Base-by-base conservation (phyloP, 345 rosid species). In the Camelina hispida region DNA sequence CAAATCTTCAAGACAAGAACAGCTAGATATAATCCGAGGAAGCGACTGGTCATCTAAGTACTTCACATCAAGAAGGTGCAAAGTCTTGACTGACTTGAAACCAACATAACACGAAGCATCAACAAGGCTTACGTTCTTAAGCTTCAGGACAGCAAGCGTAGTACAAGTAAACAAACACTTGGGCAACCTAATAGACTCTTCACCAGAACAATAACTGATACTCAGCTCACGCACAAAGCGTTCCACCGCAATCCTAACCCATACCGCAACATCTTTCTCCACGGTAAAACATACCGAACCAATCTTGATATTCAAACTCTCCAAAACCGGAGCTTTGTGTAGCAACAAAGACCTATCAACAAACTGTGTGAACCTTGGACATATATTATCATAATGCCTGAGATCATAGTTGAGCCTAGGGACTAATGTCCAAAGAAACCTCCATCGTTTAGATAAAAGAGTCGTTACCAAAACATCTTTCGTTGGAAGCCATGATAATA, bases 341-440 rank as follows among this genome's bases (percentile, higher is more conserved):
- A 77, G 62, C 9, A 77, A 13, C 72, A 77, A 64, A 14, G 76
- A 77, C 55, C 80, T 77, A 55, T 70, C 59, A 9, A 77, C 76
- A 40, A 77, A 77, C 60, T 63, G 37, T 3, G 67, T 23, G 34
- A 77, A 71, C 46, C 6, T 40, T 1, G 71, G 40, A 30, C 9
- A 64, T 1, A 20, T 2, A 18, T 54, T 44, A n/a, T 44, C 16
- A 20, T 71, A 72, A 64, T 37, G 76, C 18, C 72, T 71, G 28
- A 70, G 61, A 32, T 77, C 80, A 20, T 38, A 77, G 20, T 22
- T 47, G 47, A 71, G 80, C 64, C 44, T 71, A 38, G 80, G 72
- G 42, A 71, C 76, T 15, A 51, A 47, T 7, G 44, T 57, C 80
- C 80, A 77, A 8, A 77, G 80, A 64, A 4, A 25, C 52, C 62